Percentiles rank a stretch among this genome's conserved stretches.
These are phyloP conservation scores for Kodamaea neixiangensis DNA, from an alignment of 805 yeast genomes.

Conservation along the genomic window DNA sequence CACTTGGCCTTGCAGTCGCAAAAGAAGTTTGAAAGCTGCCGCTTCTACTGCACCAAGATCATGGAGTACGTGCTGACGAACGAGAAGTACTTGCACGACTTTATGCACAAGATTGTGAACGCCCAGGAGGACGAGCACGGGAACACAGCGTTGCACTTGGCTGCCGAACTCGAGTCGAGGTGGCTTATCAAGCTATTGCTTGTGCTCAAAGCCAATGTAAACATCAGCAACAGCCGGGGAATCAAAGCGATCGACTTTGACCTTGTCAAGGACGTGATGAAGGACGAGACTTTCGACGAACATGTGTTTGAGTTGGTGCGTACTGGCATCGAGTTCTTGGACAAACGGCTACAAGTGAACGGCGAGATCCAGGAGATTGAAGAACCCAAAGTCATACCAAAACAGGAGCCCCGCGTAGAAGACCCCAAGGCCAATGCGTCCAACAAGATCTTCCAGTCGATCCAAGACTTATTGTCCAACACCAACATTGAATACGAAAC, in stretches of 20 bases:
- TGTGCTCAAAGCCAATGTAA: conserved; percentile 50
- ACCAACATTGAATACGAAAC: conserved; percentile 42
- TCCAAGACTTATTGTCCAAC: conserved; percentile 38
- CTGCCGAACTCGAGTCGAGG: conserved; percentile 38
- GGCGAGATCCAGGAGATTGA: conserved; percentile 15
- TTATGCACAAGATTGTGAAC: conserved; percentile 30
- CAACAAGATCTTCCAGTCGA: conserved; percentile 37
- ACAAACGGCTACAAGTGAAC: conserved; percentile 20
- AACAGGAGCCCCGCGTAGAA: conserved; percentile 2
- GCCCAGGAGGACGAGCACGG: conserved; percentile 38
- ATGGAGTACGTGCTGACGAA: conserved; percentile 32
- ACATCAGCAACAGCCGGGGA: conserved; percentile 80
- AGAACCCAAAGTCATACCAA: conserved; percentile 12
- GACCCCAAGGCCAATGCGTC: conserved; percentile 22
- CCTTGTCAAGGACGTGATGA: conserved; percentile 47
- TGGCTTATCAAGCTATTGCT: conserved; percentile 41
- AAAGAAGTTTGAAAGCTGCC: conserved; percentile 34
- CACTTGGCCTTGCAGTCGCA: conserved; percentile 62
- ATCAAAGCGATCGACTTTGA: conserved; percentile 87
- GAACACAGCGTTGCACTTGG: conserved; percentile 42
- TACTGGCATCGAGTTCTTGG: conserved; percentile 36
- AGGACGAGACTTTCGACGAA: conserved; percentile 19
- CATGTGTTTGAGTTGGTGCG: conserved; percentile 36
- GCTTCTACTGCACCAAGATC: conserved; percentile 37
- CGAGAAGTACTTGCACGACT: conserved; percentile 20